phyloP scores from a whole-genome alignment of 768 basidiomycete species.

The Phanerochaete sordida region DNA sequence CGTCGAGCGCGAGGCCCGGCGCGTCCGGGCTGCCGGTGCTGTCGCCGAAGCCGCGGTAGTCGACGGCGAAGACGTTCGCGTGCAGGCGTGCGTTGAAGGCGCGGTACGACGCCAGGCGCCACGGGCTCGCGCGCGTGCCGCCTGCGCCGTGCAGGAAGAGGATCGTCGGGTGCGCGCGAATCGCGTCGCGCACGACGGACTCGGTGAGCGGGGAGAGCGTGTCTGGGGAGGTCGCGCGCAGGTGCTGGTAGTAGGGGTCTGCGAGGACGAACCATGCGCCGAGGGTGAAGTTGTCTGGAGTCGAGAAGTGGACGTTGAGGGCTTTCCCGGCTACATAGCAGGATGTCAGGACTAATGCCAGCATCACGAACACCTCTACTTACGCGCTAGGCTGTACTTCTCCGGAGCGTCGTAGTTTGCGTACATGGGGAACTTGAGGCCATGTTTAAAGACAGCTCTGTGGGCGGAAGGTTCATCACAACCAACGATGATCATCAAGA shows the following conservation, averaged over 20 bases:
- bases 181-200: slow-evolving; percentile 47
- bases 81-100: slow-evolving; percentile 61
- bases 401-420: too few relatives aligned
- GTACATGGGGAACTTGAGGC: too few relatives aligned
- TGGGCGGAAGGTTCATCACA: too few relatives aligned
- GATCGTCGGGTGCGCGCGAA: slow-evolving; percentile 65
- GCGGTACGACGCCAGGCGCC: slow-evolving; percentile 67
- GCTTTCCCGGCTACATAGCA: slow-evolving; percentile 65
- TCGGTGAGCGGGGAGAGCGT: slow-evolving; percentile 28
- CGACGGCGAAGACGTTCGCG: slow-evolving; percentile 79
- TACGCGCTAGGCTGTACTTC: too few relatives aligned
- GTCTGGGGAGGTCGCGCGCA: slow-evolving; percentile 35
- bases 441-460: background rate
- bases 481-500: too few relatives aligned
- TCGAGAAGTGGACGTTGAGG: slow-evolving; percentile 63
- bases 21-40: slow-evolving; percentile 79
- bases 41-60: slow-evolving; percentile 93
- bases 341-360: too few relatives aligned
- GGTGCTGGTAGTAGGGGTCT: slow-evolving; percentile 54
- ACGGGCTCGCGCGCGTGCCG: slow-evolving; percentile 65
- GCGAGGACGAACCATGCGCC: slow-evolving; percentile 87
- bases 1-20: slow-evolving; percentile 67
- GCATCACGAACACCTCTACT: too few relatives aligned
- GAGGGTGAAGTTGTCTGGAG: slow-evolving; percentile 72
- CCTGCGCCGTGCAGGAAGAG: slow-evolving; percentile 91